Percentiles rank a stretch among this genome's conserved stretches.
These are phyloP conservation scores for Magnusiomyces magnusii DNA, from an alignment of 1,139 yeast genomes.

Conservation along the genomic window DNA sequence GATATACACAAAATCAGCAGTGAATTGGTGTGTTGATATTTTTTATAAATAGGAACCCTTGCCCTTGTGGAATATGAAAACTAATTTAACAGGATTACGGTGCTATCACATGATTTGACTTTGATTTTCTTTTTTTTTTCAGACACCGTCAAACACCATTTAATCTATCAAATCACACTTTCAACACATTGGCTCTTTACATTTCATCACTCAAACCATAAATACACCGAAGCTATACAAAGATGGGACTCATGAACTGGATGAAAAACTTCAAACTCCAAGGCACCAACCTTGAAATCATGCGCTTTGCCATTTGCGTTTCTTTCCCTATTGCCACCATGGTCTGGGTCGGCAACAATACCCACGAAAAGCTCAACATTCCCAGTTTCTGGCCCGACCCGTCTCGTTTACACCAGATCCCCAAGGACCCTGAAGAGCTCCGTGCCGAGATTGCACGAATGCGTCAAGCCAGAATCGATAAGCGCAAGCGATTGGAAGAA, in stretches of 20 bases:
- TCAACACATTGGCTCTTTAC: too few relatives aligned
- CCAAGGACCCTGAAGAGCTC: slow-evolving; percentile 88
- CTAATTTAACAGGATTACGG: background rate
- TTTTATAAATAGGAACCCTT: too few relatives aligned
- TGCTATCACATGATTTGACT: background rate
- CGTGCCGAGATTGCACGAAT: slow-evolving; percentile 87
- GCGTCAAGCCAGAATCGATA: slow-evolving; percentile 64
- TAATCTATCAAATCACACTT: too few relatives aligned
- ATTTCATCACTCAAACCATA: too few relatives aligned
- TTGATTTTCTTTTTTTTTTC: too few relatives aligned
- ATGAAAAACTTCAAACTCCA: slow-evolving; percentile 12
- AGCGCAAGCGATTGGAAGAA: slow-evolving; percentile 65
- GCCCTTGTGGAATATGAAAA: background rate
- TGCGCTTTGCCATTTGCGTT: slow-evolving; percentile 72
- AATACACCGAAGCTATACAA: background rate
- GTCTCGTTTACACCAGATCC: slow-evolving; percentile 78
- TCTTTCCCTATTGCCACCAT: slow-evolving; percentile 80
- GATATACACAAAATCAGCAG: too few relatives aligned
- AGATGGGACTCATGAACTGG: background rate
- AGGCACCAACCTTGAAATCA: slow-evolving; percentile 17
- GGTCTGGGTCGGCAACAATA: slow-evolving; percentile 87
- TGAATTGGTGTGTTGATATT: too few relatives aligned
- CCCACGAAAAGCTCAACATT: slow-evolving; percentile 79
- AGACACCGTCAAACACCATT: too few relatives aligned
- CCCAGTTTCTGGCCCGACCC: slow-evolving; percentile 99